Percentiles rank a stretch among this genome's conserved stretches.
Conservation (phyloP, 176 grass and related monocot genomes). For the Oryza punctata region DNA sequence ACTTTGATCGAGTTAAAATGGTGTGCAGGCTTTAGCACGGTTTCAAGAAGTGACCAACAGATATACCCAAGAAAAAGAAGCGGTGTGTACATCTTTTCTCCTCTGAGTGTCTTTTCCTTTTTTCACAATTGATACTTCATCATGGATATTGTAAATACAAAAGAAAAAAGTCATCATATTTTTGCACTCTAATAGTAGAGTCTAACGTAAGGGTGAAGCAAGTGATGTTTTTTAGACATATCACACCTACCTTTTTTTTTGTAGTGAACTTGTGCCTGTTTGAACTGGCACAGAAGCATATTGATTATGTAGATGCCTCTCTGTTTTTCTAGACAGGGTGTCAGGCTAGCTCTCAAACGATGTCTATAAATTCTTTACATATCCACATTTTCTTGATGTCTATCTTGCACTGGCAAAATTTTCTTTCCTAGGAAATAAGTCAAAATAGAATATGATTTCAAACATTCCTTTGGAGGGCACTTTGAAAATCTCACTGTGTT, state of each 20-base stretch:
- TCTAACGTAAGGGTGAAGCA: background rate
- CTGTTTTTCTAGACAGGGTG: background rate
- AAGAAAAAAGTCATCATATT: constrained; percentile 16
- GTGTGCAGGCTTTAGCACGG: constrained; percentile 77
- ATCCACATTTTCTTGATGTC: constrained; percentile 5
- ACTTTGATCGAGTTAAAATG: constrained; percentile 28
- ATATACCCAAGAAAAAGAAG: constrained; percentile 92
- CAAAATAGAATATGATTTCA: constrained; percentile 10
- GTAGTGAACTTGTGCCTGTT: background rate
- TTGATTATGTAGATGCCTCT: constrained; percentile 1
- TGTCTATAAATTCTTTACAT: background rate
- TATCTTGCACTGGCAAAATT: background rate
- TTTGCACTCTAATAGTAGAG: background rate
- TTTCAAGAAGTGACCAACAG: constrained; percentile 95
- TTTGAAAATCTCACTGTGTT: background rate
- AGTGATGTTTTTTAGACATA: background rate
- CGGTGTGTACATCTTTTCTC: constrained; percentile 52
- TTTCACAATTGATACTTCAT: background rate
- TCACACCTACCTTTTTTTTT: background rate
- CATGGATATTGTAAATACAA: constrained; percentile 19
- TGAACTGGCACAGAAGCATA: background rate
- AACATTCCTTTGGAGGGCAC: background rate
- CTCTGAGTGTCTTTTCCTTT: background rate
- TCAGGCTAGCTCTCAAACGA: background rate
- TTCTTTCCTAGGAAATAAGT: constrained; percentile 12